Conservation (phyloP, 805 yeast species). For the Ascoidea tarda region DNA sequence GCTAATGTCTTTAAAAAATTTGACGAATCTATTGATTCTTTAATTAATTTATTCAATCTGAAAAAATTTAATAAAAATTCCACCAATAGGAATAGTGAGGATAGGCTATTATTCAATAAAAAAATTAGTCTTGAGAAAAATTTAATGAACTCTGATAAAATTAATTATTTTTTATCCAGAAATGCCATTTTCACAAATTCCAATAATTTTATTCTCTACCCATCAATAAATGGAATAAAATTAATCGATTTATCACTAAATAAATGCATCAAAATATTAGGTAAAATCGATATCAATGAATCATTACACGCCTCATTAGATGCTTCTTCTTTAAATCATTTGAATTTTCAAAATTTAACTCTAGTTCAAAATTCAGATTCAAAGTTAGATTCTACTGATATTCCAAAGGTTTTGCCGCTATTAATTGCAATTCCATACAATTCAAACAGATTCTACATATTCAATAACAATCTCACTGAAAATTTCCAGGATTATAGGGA, state of each 20-base stretch:
- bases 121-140: neutral
- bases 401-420: too few species aligned
- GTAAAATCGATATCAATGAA: neutral
- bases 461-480: neutral
- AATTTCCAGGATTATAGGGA: neutral
- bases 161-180: neutral
- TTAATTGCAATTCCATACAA: neutral
- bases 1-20: conserved; percentile 11
- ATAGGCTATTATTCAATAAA: neutral
- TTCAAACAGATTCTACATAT: neutral
- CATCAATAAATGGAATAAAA: neutral
- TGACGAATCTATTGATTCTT: neutral
- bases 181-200: neutral
- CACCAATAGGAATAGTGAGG: neutral
- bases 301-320: too few species aligned
- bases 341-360: too few species aligned
- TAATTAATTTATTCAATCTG: too few species aligned
- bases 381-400: neutral
- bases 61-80: too few species aligned
- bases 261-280: conserved; percentile 1
- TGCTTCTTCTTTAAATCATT: neutral
- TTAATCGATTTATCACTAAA: neutral
- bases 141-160: neutral
- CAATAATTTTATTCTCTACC: neutral
- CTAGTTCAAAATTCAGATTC: neutral